Evolutionary conservation across 352 stramenopile genomes (phyloP), one percentile per base, ranked within the genome.

Genomic region (Phytophthora ramorum): DNA sequence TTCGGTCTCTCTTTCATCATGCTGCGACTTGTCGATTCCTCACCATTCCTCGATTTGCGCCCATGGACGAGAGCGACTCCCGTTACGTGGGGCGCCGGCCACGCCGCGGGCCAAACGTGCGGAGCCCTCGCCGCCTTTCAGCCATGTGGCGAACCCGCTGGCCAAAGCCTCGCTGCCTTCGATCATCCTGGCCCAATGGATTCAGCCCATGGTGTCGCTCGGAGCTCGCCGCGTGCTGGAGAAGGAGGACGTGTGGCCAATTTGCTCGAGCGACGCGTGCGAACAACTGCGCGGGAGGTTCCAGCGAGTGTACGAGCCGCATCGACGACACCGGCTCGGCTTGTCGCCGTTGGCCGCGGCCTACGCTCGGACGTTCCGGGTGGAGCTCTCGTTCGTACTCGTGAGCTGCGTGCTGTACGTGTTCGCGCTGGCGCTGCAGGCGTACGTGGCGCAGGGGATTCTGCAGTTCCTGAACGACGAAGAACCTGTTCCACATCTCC

Each of bases 91-190:
- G 49, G 30, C 49, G 38, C 54, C 62, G 37, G 17, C 62, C 16
- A 64, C 53, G 30, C 54, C 62, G 6, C 14, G 32, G 19, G 53
- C 35, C 20, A 44, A 46, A 24, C 9, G 17, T 20, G 24, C 47
- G 4, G 22, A 51, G 48, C 22, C 13, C 4, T 22, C 28, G 38
- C 32, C 30, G 13, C 52, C 48, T 9, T 58, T 71, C 52, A 76
- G 57, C 19, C 46, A 66, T 49, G n/a, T 58, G n/a, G 22, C 58
- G 2, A 86, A 83, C 45, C 78, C 78, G 41, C 53, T 87, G 30
- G 58, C 59, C 4, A 66, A 38, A 3, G 78, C 78, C 8, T 80
- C 72, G 13, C 28, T 78, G 19, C 38, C 58, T 2, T 78, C 69
- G 12, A 53, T 74, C 35, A 51, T 61, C 34, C 26, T 78, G 26